Evolutionary conservation across 2,329 filamentous ascomycete genomes (phyloP).

Genomic region (Botrytis elliptica): DNA sequence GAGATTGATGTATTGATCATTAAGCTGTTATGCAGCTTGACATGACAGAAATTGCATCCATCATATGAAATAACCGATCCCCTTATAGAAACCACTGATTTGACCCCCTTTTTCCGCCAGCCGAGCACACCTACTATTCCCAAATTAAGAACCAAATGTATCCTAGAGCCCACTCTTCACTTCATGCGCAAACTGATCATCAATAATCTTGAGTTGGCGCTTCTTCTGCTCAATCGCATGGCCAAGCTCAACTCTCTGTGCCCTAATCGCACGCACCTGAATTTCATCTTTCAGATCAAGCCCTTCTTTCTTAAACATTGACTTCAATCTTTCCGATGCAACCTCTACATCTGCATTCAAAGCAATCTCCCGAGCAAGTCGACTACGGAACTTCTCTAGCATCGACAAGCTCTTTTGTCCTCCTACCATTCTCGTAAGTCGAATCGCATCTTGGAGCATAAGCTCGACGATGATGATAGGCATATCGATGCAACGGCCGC

Average conservation of each 20-base stretch:
- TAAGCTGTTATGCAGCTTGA: neutral
- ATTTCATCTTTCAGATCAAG: neutral
- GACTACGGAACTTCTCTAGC: neutral
- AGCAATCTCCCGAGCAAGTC: neutral
- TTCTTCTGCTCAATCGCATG: neutral
- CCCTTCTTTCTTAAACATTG: neutral
- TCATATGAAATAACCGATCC: neutral
- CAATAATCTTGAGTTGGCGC: neutral
- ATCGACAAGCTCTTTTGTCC: neutral
- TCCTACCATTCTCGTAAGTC: neutral
- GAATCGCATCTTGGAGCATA: neutral
- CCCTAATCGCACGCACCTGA: neutral
- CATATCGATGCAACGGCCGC: neutral
- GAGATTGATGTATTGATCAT: neutral
- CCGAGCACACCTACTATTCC: neutral
- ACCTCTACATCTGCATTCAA: neutral
- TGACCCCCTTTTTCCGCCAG: neutral
- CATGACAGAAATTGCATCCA: neutral
- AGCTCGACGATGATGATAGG: neutral
- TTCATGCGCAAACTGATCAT: neutral
- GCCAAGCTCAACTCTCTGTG: neutral
- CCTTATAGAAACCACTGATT: accelerated
- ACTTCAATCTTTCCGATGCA: neutral
- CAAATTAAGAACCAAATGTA: neutral
- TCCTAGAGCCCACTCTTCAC: neutral